Evolutionary conservation across 2,329 filamentous ascomycete genomes (phyloP).

Genomic region (Phaeomoniella chlamydospora): DNA sequence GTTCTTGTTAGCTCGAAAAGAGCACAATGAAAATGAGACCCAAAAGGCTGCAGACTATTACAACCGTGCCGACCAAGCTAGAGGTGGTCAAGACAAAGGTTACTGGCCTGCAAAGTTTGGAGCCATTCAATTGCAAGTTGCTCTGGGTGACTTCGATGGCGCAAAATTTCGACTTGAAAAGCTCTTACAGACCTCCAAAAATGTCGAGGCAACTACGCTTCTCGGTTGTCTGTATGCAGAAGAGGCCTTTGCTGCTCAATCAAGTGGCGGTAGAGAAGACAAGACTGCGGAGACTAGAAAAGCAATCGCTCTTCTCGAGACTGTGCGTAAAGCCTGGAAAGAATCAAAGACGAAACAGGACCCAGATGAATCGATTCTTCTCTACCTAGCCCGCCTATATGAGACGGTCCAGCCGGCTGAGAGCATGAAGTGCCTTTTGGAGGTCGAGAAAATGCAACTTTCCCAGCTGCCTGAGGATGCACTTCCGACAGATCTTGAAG

Average conservation of each 20-base stretch:
- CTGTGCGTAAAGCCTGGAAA: slow-evolving; percentile 78
- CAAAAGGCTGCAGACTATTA: slow-evolving; percentile 75
- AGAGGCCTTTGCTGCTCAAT: slow-evolving; percentile 73
- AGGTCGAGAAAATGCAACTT: slow-evolving; percentile 82
- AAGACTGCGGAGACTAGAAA: slow-evolving; percentile 76
- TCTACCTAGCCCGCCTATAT: slow-evolving; percentile 85
- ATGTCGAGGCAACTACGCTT: slow-evolving; percentile 78
- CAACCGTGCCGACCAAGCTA: slow-evolving; percentile 74
- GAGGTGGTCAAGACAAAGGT: slow-evolving; percentile 79
- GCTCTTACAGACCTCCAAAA: slow-evolving; percentile 74
- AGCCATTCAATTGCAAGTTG: slow-evolving; percentile 72
- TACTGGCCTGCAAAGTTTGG: slow-evolving; percentile 93
- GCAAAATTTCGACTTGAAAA: slow-evolving; percentile 91
- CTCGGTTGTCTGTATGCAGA: slow-evolving; percentile 87
- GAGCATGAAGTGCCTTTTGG: slow-evolving; percentile 77
- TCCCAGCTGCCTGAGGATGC: slow-evolving; percentile 62
- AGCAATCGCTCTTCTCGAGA: slow-evolving; percentile 70
- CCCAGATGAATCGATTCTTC: slow-evolving; percentile 72
- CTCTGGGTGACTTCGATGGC: slow-evolving; percentile 66
- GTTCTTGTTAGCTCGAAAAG: slow-evolving; percentile 86
- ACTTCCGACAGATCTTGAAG: slow-evolving; percentile 42
- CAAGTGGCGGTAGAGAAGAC: slow-evolving; percentile 69
- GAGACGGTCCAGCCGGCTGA: slow-evolving; percentile 77
- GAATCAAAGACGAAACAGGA: slow-evolving; percentile 66
- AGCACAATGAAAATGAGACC: slow-evolving; percentile 66